Evolutionary conservation across 179 eudicot species (phyloP).

Genomic region (Beta corolliflora): DNA sequence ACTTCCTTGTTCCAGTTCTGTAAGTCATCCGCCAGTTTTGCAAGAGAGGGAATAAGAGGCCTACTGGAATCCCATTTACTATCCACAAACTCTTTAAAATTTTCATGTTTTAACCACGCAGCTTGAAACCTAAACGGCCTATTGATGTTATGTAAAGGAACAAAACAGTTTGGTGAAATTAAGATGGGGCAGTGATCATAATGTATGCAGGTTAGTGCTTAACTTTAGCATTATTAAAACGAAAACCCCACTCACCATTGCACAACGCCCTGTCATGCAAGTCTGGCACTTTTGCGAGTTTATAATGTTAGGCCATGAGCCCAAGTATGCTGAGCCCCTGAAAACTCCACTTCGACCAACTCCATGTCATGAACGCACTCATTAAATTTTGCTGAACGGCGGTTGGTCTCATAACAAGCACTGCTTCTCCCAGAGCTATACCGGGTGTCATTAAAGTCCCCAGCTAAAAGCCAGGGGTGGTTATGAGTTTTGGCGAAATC

Average conservation of each 20-base stretch:
- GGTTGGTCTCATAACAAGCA: too few species aligned
- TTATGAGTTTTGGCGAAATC: too few species aligned
- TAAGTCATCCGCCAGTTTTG: neutral
- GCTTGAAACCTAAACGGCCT: neutral
- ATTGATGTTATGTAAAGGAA: neutral
- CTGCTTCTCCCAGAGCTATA: too few species aligned
- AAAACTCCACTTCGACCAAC: too few species aligned
- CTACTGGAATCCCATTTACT: neutral
- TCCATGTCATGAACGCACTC: too few species aligned
- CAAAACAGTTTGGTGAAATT: neutral
- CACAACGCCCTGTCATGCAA: neutral
- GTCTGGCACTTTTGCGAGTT: too few species aligned
- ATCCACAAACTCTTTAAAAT: neutral
- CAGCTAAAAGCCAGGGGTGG: too few species aligned
- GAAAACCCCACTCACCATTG: neutral
- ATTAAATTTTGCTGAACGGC: too few species aligned
- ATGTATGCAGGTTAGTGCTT: neutral
- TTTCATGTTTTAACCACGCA: neutral
- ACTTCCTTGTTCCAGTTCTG: neutral
- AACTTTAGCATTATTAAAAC: neutral
- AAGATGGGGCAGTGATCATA: neutral
- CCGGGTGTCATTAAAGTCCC: too few species aligned
- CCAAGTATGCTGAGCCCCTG: too few species aligned
- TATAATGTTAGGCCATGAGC: too few species aligned
- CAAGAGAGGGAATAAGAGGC: fast-evolving